phyloP scores from a whole-genome alignment of 139 green algal genomes.

The Picochlorum sp. region DNA sequence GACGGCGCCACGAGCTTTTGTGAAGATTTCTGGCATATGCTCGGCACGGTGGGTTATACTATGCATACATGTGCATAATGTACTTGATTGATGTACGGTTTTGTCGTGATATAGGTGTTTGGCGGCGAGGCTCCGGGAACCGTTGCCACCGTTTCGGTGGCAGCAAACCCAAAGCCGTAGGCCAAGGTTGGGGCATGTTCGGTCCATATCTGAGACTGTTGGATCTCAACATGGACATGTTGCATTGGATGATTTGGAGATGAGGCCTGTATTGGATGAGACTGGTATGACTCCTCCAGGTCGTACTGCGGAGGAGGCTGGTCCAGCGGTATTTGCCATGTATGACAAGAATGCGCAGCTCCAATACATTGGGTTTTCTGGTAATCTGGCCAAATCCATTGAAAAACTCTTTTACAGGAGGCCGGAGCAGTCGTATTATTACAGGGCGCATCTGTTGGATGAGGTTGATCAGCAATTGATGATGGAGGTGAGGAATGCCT shows the following conservation, averaged over 20 bases:
- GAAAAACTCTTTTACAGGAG: conserved; percentile 65
- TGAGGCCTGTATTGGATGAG: background rate
- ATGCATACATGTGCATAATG: no score
- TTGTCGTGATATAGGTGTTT: no score
- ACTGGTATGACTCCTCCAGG: background rate
- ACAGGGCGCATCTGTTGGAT: conserved; percentile 41
- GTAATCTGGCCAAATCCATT: conserved; percentile 69
- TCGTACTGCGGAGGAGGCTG: conserved; percentile 21
- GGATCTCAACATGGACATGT: background rate
- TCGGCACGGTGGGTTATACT: no score
- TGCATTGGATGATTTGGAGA: conserved; percentile 43
- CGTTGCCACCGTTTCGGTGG: background rate
- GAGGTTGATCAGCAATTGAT: conserved; percentile 70
- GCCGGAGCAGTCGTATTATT: conserved; percentile 68
- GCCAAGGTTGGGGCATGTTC: background rate
- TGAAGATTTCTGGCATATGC: no score
- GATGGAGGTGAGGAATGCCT: conserved; percentile 52
- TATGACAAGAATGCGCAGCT: conserved; percentile 72
- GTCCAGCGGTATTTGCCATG: conserved; percentile 74
- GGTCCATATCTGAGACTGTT: conserved; percentile 3
- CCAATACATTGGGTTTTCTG: conserved; percentile 87
- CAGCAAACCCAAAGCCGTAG: background rate
- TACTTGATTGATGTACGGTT: no score
- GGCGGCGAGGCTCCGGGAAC: no score
- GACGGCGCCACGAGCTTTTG: no score